Evolutionary conservation across 2,329 filamentous ascomycete genomes (phyloP).

Genomic region (Talaromyces sp.): DNA sequence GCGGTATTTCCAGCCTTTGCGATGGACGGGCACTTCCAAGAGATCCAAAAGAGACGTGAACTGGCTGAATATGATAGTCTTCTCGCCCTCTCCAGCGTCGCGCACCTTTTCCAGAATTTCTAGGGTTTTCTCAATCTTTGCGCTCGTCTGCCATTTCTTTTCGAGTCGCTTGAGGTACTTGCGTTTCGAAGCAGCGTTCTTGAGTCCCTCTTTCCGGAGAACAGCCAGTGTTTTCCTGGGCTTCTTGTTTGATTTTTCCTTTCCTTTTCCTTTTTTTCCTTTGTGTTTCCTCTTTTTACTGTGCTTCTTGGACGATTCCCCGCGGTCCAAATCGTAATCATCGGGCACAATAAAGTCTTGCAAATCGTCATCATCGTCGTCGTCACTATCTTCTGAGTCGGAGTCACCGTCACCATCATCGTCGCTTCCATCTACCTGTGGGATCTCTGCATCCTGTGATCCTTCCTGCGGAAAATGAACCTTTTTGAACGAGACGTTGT

Average conservation of each 20-base stretch:
- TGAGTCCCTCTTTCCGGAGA: constrained; percentile 62
- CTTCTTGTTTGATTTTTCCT: constrained; percentile 38
- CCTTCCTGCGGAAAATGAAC: constrained; percentile 59
- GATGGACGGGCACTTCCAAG: constrained; percentile 64
- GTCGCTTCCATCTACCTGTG: constrained; percentile 32
- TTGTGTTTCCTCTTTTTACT: background rate
- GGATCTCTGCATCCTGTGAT: background rate
- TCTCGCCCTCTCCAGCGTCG: constrained; percentile 54
- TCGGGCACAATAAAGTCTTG: constrained; percentile 14
- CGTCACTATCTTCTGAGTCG: constrained; percentile 38
- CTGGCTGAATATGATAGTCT: constrained; percentile 77
- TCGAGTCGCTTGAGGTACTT: constrained; percentile 66
- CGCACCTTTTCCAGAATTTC: constrained; percentile 56
- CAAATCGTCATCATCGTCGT: constrained; percentile 15
- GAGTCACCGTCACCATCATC: constrained; percentile 21
- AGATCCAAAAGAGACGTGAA: constrained; percentile 76
- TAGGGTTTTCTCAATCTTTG: constrained; percentile 67
- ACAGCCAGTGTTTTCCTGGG: constrained; percentile 54
- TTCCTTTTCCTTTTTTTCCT: constrained; percentile 16
- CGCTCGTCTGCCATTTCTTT: constrained; percentile 66
- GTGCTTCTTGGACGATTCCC: constrained; percentile 4
- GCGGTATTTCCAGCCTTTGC: constrained; percentile 54
- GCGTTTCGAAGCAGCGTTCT: constrained; percentile 59
- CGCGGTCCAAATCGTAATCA: constrained; percentile 19
- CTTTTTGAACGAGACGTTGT: constrained; percentile 67